phyloP scores from a whole-genome alignment of 2,329 filamentous ascomycete genomes.

The Arachnomyces sp. region DNA sequence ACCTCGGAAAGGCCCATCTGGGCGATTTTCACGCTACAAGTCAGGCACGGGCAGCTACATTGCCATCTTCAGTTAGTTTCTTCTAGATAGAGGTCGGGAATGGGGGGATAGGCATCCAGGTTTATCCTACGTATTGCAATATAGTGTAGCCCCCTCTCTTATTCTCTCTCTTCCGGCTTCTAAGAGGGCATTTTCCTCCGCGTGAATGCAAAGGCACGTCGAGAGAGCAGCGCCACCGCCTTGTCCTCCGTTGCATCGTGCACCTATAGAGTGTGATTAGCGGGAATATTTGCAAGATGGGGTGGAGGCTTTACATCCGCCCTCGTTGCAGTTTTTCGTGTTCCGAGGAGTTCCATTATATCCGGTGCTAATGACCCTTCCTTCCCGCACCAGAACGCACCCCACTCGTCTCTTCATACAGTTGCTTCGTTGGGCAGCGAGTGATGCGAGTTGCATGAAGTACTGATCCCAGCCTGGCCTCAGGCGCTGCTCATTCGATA shows the following conservation, averaged over 20 bases:
- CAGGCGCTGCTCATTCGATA: conserved; percentile 69
- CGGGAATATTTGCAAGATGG: not conserved
- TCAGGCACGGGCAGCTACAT: conserved; percentile 75
- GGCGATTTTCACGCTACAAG: conserved; percentile 96
- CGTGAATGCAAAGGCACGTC: conserved; percentile 93
- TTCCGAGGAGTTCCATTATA: conserved; percentile 97
- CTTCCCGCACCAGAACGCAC: conserved; percentile 79
- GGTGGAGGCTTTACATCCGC: conserved; percentile 55
- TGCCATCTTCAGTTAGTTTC: conserved; percentile 6
- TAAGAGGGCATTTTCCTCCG: conserved; percentile 91
- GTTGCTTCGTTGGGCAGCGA: conserved; percentile 84
- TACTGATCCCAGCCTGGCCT: conserved; percentile 93
- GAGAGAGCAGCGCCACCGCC: conserved; percentile 64
- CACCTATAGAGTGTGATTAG: conserved; percentile 30
- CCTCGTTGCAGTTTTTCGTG: conserved; percentile 82
- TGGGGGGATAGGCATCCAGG: too few species aligned
- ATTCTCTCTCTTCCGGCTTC: conserved; percentile 91
- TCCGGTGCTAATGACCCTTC: conserved; percentile 84
- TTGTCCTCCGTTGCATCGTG: conserved; percentile 70
- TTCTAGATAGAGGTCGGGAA: not conserved
- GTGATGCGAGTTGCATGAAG: conserved; percentile 92
- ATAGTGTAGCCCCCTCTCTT: conserved; percentile 70
- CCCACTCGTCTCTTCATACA: conserved; percentile 98
- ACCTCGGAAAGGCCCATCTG: conserved; percentile 95
- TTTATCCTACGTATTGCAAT: conserved; percentile 75